Evolutionary conservation across 164 flowering plant species (phyloP).

Genomic region (Aristolochia fimbriata): DNA sequence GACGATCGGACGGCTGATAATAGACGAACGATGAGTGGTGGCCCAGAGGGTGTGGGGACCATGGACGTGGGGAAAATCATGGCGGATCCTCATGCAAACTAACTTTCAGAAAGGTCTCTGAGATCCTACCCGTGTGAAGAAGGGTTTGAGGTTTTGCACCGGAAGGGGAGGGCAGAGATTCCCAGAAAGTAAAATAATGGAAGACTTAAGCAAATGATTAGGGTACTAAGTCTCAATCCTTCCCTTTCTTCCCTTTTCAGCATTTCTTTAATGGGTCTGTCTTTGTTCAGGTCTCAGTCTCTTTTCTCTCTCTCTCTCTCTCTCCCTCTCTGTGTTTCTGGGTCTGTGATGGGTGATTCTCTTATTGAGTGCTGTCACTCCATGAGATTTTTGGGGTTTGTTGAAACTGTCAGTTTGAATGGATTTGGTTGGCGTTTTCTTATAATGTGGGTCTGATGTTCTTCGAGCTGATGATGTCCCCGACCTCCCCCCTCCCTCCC

Average conservation of each 20-base stretch:
- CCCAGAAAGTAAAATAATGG: not conserved
- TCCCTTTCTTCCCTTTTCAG: not conserved
- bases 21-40: no score
- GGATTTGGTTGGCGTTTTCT: slow-evolving; percentile 45
- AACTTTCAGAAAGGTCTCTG: no score
- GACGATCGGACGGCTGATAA: no score
- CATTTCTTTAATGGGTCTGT: slow-evolving; percentile 1
- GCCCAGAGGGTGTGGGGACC: no score
- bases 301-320: no score
- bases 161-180: no score
- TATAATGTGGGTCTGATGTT: slow-evolving; percentile 19
- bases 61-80: no score
- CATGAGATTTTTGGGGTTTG: slow-evolving; percentile 23
- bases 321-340: no score
- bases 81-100: no score
- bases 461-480: slow-evolving; percentile 7
- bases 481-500: slow-evolving; percentile 13
- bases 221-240: not conserved
- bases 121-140: no score
- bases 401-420: slow-evolving; percentile 48
- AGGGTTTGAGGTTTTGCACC: no score
- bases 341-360: not conserved
- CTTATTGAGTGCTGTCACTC: slow-evolving; percentile 2
- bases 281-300: not conserved
- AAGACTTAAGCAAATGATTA: slow-evolving; percentile 3